Conservation (phyloP, 768 basidiomycete genomes). For the Suillus ampliporus region DNA sequence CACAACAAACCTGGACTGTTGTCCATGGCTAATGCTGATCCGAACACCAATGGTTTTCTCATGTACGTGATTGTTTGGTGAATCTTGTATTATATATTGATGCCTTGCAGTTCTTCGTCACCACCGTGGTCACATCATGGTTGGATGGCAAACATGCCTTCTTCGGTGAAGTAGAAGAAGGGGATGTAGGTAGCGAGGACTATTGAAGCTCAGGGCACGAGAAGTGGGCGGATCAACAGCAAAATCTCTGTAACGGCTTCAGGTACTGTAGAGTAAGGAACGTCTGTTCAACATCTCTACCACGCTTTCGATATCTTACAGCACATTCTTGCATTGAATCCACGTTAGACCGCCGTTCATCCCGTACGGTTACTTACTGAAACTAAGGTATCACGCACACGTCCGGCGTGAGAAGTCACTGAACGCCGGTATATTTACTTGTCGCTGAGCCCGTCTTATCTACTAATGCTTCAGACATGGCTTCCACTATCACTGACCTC, state of each 20-base stretch:
- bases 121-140: constrained; percentile 74
- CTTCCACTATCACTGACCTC: constrained; percentile 16
- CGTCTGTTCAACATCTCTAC: neutral
- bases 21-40: constrained; percentile 90
- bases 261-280: constrained; percentile 50
- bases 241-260: constrained; percentile 58
- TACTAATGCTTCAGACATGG: neutral
- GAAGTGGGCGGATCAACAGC: constrained; percentile 31
- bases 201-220: constrained; percentile 43
- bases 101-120: constrained; percentile 69
- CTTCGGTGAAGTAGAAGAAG: constrained; percentile 53
- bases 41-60: constrained; percentile 82
- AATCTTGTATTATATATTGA: neutral
- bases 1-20: constrained; percentile 71
- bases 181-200: constrained; percentile 47
- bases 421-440: neutral
- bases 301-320: neutral
- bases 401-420: neutral
- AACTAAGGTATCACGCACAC: neutral
- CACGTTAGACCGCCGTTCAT: neutral
- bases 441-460: neutral
- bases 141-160: constrained; percentile 50
- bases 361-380: neutral
- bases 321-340: neutral
- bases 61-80: constrained; percentile 43